A percentile compares a stretch with the other conserved stretches of the same genome.
Evolutionary conservation across 2,329 filamentous ascomycete genomes (phyloP).

Genomic region (Fusarium sp.): DNA sequence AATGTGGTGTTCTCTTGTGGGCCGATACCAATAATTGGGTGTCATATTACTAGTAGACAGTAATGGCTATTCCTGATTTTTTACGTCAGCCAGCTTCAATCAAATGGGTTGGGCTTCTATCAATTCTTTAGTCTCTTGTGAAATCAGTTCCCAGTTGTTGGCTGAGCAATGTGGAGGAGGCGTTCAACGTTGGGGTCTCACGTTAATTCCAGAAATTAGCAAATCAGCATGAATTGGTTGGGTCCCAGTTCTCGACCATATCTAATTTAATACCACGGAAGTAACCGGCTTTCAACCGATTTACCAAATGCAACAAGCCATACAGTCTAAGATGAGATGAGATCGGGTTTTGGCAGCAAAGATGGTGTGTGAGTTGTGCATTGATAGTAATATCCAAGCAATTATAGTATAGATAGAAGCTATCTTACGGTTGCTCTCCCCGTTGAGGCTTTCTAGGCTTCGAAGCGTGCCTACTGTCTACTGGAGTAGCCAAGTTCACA

Average conservation of each 20-base stretch:
- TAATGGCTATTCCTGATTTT: conserved; percentile 21
- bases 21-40: conserved; percentile 26
- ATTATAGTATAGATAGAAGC: conserved; percentile 29
- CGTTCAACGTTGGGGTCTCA: conserved; percentile 46
- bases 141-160: conserved; percentile 34
- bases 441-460: conserved; percentile 16
- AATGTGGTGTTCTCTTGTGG: conserved; percentile 13
- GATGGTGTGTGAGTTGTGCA: conserved; percentile 20
- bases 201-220: conserved; percentile 36
- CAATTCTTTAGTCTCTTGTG: conserved; percentile 17
- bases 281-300: neutral
- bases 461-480: conserved; percentile 3
- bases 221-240: conserved; percentile 21
- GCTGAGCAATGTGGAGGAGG: conserved; percentile 45
- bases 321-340: neutral
- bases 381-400: conserved; percentile 6
- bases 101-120: conserved; percentile 24
- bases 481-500: conserved; percentile 19
- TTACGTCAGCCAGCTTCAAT: conserved; percentile 29
- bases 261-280: conserved; percentile 4
- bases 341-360: conserved; percentile 5
- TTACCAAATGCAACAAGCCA: neutral
- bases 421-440: conserved; percentile 24
- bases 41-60: conserved; percentile 8
- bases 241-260: neutral